These are phyloP conservation scores for Bruguiera sexangula DNA, from an alignment of 345 rosid species.

Conservation along the genomic window DNA sequence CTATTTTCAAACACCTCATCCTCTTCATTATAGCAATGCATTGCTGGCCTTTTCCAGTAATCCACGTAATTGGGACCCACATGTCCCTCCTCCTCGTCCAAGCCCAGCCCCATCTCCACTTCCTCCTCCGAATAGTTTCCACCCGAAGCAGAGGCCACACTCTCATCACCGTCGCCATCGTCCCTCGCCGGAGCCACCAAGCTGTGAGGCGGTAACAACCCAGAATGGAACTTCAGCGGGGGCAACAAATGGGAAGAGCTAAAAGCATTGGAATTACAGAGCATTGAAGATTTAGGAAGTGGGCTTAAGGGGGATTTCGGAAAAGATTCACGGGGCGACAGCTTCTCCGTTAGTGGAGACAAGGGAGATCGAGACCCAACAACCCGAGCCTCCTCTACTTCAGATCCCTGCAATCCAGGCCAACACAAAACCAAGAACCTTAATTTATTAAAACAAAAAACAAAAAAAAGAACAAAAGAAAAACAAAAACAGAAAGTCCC, in stretches of 20 bases:
- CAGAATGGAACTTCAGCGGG: constrained; percentile 56
- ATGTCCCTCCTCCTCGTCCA: constrained; percentile 21
- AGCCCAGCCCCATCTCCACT: constrained; percentile 17
- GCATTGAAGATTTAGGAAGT: constrained; percentile 23
- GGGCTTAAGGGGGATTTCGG: constrained; percentile 42
- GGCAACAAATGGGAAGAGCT: constrained; percentile 48
- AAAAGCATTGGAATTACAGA: constrained; percentile 28
- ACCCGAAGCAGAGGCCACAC: constrained; percentile 57
- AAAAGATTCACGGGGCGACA: constrained; percentile 30
- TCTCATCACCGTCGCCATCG: constrained; percentile 41
- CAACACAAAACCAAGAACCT: neutral
- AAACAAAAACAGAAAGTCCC: neutral
- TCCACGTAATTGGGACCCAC: constrained; percentile 13
- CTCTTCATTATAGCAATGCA: constrained; percentile 31
- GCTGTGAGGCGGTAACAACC: constrained; percentile 43
- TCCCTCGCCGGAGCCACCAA: constrained; percentile 28
- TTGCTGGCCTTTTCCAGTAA: constrained; percentile 26
- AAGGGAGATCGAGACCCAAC: constrained; percentile 56
- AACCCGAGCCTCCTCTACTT: constrained; percentile 39
- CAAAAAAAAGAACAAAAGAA: neutral
- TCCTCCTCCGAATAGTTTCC: constrained; percentile 39
- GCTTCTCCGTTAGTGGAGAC: constrained; percentile 41
- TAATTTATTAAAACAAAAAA: neutral
- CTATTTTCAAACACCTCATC: constrained; percentile 32
- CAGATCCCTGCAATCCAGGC: constrained; percentile 31